Percentiles rank a stretch among this genome's conserved stretches.
These are phyloP conservation scores for Viola odorata DNA, from an alignment of 345 rosid species.

Conservation along the genomic window DNA sequence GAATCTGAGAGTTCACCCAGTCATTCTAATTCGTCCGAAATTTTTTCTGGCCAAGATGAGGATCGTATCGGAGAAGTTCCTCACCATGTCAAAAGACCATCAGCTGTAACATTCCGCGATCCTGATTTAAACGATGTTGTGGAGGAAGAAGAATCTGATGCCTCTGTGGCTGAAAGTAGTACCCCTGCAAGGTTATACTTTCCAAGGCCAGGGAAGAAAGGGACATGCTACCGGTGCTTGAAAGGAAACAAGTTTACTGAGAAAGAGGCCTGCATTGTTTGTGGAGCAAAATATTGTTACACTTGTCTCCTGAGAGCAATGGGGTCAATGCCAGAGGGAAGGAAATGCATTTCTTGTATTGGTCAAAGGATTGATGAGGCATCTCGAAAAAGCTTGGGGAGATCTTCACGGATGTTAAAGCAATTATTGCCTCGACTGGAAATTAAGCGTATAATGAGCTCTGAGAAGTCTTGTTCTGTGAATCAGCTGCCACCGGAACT, in stretches of 20 bases:
- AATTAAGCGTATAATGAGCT: constrained; percentile 49
- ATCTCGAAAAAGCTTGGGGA: constrained; percentile 52
- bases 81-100: constrained; percentile 33
- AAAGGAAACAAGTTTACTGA: constrained; percentile 55
- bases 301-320: constrained; percentile 71
- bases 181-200: constrained; percentile 31
- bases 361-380: constrained; percentile 65
- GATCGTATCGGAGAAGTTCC: constrained; percentile 20
- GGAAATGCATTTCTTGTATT: constrained; percentile 72
- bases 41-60: constrained; percentile 34
- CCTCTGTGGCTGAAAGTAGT: constrained; percentile 31
- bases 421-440: constrained; percentile 39
- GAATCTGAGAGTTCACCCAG: constrained; percentile 27
- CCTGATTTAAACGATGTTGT: constrained; percentile 34
- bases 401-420: constrained; percentile 56
- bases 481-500: constrained; percentile 72
- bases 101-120: constrained; percentile 51
- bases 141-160: constrained; percentile 35
- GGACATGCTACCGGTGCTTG: constrained; percentile 70
- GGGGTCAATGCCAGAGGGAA: constrained; percentile 93
- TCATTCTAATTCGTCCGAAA: constrained; percentile 25
- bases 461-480: constrained; percentile 47
- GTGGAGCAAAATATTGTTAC: constrained; percentile 68
- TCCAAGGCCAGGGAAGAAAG: constrained; percentile 59
- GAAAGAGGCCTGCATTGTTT: constrained; percentile 83